phyloP scores from a whole-genome alignment of 805 yeast species.

The Pichia gijzeniarum region DNA sequence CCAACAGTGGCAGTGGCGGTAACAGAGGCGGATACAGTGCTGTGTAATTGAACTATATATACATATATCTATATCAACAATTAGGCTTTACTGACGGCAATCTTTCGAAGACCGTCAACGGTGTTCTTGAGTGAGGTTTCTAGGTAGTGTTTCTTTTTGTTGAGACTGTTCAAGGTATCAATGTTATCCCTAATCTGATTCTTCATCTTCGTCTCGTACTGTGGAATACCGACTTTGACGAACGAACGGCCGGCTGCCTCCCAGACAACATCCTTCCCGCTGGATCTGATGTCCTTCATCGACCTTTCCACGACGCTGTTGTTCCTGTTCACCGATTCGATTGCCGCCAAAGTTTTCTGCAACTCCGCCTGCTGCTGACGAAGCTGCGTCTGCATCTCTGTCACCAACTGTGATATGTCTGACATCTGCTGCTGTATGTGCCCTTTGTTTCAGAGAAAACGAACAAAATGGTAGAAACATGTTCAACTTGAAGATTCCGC shows the following conservation, averaged over 20 bases:
- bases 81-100: background rate
- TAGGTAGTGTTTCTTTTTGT: constrained; percentile 65
- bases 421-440: too few species aligned
- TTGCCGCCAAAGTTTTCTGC: constrained; percentile 45
- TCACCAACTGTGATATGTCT: constrained; percentile 30
- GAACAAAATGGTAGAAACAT: too few species aligned
- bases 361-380: constrained; percentile 55
- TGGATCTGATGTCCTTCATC: constrained; percentile 42
- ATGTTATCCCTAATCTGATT: constrained; percentile 46
- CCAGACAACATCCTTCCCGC: constrained; percentile 58
- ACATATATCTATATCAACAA: background rate
- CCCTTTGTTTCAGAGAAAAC: too few species aligned
- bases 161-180: constrained; percentile 55
- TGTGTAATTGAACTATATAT: constrained; percentile 41
- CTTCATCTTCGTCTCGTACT: constrained; percentile 43
- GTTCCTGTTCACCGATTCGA: constrained; percentile 43
- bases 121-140: constrained; percentile 75
- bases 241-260: constrained; percentile 80
- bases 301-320: constrained; percentile 52
- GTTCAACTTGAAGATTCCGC: too few species aligned
- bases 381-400: constrained; percentile 64
- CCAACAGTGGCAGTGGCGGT: constrained; percentile 15
- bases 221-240: constrained; percentile 37
- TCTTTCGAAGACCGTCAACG: constrained; percentile 50
- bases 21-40: constrained; percentile 91